These are phyloP conservation scores for Pseudogymnoascus sp. DNA, from an alignment of 2,329 filamentous ascomycete species.

Conservation along the genomic window DNA sequence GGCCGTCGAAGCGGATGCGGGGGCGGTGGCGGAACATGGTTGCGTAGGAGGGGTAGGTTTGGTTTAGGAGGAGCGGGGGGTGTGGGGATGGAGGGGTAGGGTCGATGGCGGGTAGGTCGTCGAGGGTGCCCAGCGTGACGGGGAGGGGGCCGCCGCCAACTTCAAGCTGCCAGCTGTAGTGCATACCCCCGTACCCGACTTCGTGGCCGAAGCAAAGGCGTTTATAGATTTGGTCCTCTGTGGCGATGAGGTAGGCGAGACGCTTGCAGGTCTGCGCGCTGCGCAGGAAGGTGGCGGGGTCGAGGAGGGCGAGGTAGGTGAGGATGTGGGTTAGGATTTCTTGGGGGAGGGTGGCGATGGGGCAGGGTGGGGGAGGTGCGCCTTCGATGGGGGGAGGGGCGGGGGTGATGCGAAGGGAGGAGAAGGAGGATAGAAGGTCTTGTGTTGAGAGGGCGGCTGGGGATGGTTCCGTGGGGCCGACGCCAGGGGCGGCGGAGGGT, in stretches of 20 bases:
- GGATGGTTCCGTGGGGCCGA: slow-evolving; percentile 20
- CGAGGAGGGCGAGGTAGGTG: slow-evolving; percentile 58
- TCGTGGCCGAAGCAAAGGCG: slow-evolving; percentile 59
- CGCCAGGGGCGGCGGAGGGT: slow-evolving; percentile 11
- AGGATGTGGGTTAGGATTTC: too few relatives aligned
- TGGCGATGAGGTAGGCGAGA: slow-evolving; percentile 73
- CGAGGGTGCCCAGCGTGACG: not conserved
- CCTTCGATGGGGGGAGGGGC: too few relatives aligned
- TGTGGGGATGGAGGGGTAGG: too few relatives aligned
- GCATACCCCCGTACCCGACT: slow-evolving; percentile 76
- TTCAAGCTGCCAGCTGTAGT: slow-evolving; percentile 64
- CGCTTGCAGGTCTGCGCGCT: slow-evolving; percentile 77
- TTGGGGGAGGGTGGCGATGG: too few relatives aligned
- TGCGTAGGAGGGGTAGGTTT: slow-evolving; percentile 45
- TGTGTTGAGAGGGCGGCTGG: slow-evolving; percentile 44
- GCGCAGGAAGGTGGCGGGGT: slow-evolving; percentile 69
- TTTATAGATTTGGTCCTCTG: slow-evolving; percentile 82
- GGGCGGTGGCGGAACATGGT: slow-evolving; percentile 74
- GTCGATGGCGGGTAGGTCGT: not conserved
- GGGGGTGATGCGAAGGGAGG: slow-evolving; percentile 58
- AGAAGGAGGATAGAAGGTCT: slow-evolving; percentile 70
- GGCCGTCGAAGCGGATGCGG: slow-evolving; percentile 85
- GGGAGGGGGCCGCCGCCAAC: slow-evolving; percentile 39
- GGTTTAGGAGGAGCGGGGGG: slow-evolving; percentile 22
- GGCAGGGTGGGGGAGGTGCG: too few relatives aligned